Evolutionary conservation across 306 rosid genomes (phyloP), one percentile per base, ranked within the genome.

Genomic region (Cicer yamashitae): DNA sequence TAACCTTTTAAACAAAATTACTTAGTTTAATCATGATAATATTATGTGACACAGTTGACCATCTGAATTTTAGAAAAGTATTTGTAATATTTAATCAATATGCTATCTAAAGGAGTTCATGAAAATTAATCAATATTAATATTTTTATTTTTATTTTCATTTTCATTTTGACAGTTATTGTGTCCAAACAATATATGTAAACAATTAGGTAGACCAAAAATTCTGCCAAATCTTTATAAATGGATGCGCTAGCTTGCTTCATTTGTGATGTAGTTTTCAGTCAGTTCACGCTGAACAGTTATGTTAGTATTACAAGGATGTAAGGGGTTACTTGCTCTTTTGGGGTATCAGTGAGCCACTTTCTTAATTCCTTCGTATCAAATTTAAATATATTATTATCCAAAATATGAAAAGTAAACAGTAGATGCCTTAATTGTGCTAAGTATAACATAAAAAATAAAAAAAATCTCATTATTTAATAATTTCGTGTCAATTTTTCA

Each of bases 251-350:
- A 52, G 58, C 34, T 70, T 58, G 58, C 66, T 70, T 65, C 65
- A 58, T 74, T 65, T 70, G 38, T 48, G 7, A 63, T 47, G 81
- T 84, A 71, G 48, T 75, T 74, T 81, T 74, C 65, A 75, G 76
- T 52, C 66, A 58, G 70, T 57, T 65, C 78, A 81, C 54, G 81
- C 75, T 74, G 70, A 75, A 78, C 74, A 75, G 88, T 79, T 60
- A 37, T 50, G 59, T 7, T 63, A 34, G 43, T 67, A 20, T 59
- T 73, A 60, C 71, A 68, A 69, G 72, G 5, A 7, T 15, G 75
- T 65, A 40, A 82, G 65, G 83, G 86, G 75, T 75, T 85, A 67
- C 81, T 75, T 75, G 79, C 71, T 79, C 82, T 70, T 81, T 85
- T 57, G 79, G 40, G 72, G 67, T 82, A 38, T 71, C 59, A 60